Conservation (phyloP, 202 grass and related monocot species). For the Carex sylvatica region DNA sequence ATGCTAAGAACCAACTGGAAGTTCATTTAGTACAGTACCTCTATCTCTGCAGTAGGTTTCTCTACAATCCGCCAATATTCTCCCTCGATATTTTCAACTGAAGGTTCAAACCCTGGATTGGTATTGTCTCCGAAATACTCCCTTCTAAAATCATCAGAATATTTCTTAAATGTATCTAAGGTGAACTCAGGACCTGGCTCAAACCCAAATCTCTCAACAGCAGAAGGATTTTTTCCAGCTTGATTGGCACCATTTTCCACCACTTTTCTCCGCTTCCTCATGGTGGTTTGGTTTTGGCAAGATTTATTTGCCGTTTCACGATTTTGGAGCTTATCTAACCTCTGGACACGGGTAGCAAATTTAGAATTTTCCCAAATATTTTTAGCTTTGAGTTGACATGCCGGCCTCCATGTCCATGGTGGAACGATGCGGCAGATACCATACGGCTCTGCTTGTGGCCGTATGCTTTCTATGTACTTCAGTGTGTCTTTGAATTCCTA, state of each 20-base stretch:
- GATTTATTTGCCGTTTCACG: constrained; percentile 59
- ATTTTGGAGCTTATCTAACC: constrained; percentile 92
- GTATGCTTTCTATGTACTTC: constrained; percentile 83
- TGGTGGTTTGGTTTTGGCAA: constrained; percentile 43
- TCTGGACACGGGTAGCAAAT: constrained; percentile 75
- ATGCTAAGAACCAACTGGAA: constrained; percentile 14
- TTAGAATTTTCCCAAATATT: constrained; percentile 67
- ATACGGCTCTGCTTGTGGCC: constrained; percentile 60
- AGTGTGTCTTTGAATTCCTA: constrained; percentile 88
- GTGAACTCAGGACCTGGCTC: constrained; percentile 85
- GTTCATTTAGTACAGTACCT: constrained; percentile 42
- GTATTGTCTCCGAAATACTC: constrained; percentile 58
- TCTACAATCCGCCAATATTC: constrained; percentile 99
- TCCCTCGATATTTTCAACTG: constrained; percentile 83
- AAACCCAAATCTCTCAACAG: constrained; percentile 83
- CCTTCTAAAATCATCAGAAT: constrained; percentile 73
- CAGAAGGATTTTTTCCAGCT: constrained; percentile 26
- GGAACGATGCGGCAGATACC: constrained; percentile 95
- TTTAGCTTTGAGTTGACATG: constrained; percentile 77
- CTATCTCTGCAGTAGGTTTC: constrained; percentile 80
- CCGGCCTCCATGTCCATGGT: constrained; percentile 80
- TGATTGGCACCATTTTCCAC: constrained; percentile 37
- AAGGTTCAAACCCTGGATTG: constrained; percentile 46
- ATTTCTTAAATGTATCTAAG: constrained; percentile 70
- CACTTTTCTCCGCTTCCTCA: constrained; percentile 74